phyloP scores from a whole-genome alignment of 1,139 yeast species.

The Saccharomyces hybrid region DNA sequence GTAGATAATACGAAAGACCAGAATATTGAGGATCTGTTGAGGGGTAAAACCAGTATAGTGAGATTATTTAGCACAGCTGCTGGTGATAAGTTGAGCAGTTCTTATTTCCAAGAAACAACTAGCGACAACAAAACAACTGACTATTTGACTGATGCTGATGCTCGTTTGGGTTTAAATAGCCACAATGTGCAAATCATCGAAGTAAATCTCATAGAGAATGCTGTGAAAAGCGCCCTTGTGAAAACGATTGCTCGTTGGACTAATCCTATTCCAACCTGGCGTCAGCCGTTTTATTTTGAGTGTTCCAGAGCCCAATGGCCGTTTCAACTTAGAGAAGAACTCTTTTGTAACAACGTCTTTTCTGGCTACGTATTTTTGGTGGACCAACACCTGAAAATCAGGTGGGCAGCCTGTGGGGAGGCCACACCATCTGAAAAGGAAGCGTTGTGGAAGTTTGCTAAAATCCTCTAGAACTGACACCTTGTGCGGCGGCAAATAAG shows the following conservation, averaged over 20 bases:
- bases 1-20: constrained; percentile 38
- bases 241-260: constrained; percentile 16
- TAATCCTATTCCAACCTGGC: constrained; percentile 23
- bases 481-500: not conserved
- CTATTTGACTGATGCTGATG: constrained; percentile 14
- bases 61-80: constrained; percentile 43
- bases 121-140: constrained; percentile 20
- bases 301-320: constrained; percentile 57
- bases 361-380: constrained; percentile 79
- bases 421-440: constrained; percentile 34
- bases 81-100: constrained; percentile 62
- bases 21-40: constrained; percentile 34
- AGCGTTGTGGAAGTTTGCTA: constrained; percentile 10
- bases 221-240: constrained; percentile 52
- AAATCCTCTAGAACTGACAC: constrained; percentile 2
- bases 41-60: constrained; percentile 30
- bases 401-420: constrained; percentile 92
- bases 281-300: constrained; percentile 47
- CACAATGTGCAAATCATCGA: constrained; percentile 56
- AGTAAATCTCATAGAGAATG: constrained; percentile 64
- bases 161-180: not conserved
- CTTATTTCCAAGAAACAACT: constrained; percentile 44
- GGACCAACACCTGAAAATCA: constrained; percentile 62
- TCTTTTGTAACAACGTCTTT: constrained; percentile 66
- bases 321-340: constrained; percentile 48